phyloP scores from a whole-genome alignment of 306 rosid genomes.

The Acacia melanoxylon region DNA sequence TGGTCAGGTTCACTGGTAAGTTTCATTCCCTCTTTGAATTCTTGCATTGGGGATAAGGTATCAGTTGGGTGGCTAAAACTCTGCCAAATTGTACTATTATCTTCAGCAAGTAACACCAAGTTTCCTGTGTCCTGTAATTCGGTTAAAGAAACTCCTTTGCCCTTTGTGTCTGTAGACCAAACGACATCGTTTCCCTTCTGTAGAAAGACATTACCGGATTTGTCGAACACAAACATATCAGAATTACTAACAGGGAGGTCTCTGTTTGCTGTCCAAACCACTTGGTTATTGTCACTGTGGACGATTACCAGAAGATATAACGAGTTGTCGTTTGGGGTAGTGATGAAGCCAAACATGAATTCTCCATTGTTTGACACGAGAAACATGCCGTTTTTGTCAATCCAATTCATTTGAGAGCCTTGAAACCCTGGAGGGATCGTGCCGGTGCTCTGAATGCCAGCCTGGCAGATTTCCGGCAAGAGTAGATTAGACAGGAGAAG shows the following conservation, averaged over 20 bases:
- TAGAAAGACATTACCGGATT: conserved; percentile 56
- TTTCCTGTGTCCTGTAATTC: conserved; percentile 74
- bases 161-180: conserved; percentile 63
- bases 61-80: conserved; percentile 87
- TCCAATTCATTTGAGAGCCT: conserved; percentile 72
- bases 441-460: conserved; percentile 41
- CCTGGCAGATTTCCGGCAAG: conserved; percentile 38
- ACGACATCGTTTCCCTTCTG: conserved; percentile 45
- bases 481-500: conserved; percentile 32
- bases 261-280: conserved; percentile 80
- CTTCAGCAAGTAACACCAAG: conserved; percentile 59
- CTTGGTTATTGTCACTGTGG: conserved; percentile 34
- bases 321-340: conserved; percentile 49
- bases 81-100: conserved; percentile 58
- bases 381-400: conserved; percentile 61
- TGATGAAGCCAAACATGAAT: conserved; percentile 61
- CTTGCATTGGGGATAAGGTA: conserved; percentile 70
- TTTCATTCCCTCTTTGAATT: conserved; percentile 72
- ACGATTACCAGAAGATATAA: conserved; percentile 50
- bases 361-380: conserved; percentile 49
- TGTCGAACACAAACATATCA: conserved; percentile 64
- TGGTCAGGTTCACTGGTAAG: conserved; percentile 55
- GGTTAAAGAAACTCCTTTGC: conserved; percentile 59
- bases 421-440: conserved; percentile 42
- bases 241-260: conserved; percentile 65